Percentiles rank a stretch among this genome's conserved stretches.
Evolutionary conservation across 208 protist species (phyloP).

Genomic region (Trypanosoma caninum): DNA sequence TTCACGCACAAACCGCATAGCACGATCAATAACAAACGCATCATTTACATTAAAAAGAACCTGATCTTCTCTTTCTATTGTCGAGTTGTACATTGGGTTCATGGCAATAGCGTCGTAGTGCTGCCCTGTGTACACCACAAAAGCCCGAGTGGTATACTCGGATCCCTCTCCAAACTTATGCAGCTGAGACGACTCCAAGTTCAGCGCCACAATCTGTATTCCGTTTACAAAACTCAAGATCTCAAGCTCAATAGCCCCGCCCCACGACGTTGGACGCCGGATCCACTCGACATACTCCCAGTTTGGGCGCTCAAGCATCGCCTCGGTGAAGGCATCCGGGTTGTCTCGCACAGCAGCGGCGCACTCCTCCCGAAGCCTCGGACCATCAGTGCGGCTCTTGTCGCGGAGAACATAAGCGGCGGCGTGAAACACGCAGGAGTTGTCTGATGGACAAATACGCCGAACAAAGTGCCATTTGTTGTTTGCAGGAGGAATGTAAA

Average conservation of each 20-base stretch:
- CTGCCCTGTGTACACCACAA: conserved; percentile 92
- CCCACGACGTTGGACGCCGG: conserved; percentile 73
- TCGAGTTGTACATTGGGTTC: conserved; percentile 66
- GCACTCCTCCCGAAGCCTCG: conserved; percentile 76
- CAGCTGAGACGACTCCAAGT: conserved; percentile 76
- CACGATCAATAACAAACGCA: conserved; percentile 66
- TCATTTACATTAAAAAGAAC: conserved; percentile 85
- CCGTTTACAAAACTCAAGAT: conserved; percentile 83
- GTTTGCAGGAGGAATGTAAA: conserved; percentile 74
- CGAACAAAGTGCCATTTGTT: conserved; percentile 82
- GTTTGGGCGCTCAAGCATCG: conserved; percentile 58
- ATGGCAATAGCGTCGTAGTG: conserved; percentile 94
- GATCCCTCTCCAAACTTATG: conserved; percentile 80
- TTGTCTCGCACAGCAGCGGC: conserved; percentile 63
- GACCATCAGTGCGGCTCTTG: conserved; percentile 70
- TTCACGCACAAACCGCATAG: conserved; percentile 75
- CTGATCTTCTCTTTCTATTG: conserved; percentile 73
- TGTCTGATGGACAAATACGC: conserved; percentile 89
- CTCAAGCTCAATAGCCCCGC: conserved; percentile 90
- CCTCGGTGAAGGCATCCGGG: conserved; percentile 72
- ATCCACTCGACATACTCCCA: conserved; percentile 77
- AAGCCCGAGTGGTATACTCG: conserved; percentile 74
- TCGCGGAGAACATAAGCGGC: conserved; percentile 89
- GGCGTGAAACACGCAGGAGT: conserved; percentile 94
- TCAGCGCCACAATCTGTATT: conserved; percentile 89